phyloP scores from a whole-genome alignment of 176 grass and related monocot genomes.

The Aegilops longissima region DNA sequence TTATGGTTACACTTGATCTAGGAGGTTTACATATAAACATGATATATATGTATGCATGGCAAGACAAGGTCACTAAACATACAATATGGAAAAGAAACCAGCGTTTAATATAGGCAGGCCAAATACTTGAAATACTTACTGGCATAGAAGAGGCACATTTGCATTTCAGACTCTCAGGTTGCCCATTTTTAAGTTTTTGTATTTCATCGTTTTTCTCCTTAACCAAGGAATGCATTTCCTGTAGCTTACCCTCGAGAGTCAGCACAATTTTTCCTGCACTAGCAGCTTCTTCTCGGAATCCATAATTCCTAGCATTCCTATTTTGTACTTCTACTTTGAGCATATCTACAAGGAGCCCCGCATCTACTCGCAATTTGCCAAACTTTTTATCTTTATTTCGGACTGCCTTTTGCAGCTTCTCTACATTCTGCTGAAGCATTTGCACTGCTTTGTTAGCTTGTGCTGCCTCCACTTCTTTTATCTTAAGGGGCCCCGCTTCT shows the following conservation, averaged over 20 bases:
- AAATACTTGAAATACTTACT: background rate
- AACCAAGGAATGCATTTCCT: background rate
- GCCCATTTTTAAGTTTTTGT: background rate
- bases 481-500: no score
- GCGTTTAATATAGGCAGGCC: background rate
- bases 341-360: background rate
- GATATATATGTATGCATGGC: background rate
- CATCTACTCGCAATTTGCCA: background rate
- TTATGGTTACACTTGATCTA: no score
- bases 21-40: background rate
- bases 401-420: constrained; percentile 9
- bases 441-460: background rate
- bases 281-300: background rate
- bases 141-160: no score
- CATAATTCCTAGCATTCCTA: background rate
- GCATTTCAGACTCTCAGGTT: no score
- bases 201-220: no score
- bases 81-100: background rate
- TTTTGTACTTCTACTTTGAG: background rate
- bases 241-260: constrained; percentile 25
- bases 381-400: constrained; percentile 41
- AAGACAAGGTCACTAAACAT: background rate
- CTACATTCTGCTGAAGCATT: constrained; percentile 31
- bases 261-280: constrained; percentile 15
- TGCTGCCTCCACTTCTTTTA: constrained; percentile 16